Evolutionary conservation across 73 alveolate genomes (phyloP).

Genomic region (Paramecium primaurelia): DNA sequence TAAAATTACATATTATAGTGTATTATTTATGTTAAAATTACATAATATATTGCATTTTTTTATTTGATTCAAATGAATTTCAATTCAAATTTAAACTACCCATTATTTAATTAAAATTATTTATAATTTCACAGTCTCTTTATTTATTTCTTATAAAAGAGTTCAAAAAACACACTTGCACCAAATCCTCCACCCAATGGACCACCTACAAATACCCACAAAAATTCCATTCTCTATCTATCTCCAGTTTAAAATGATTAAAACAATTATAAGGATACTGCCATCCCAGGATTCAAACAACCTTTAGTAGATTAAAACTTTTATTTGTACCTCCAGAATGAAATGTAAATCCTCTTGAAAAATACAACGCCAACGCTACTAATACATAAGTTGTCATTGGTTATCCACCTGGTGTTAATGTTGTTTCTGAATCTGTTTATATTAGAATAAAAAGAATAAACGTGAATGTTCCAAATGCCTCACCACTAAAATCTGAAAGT

Average conservation of each 20-base stretch:
- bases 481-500: background rate
- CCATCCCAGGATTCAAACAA: conserved; percentile 43
- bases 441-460: conserved; percentile 20
- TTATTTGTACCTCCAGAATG: conserved; percentile 39
- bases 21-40: too few species aligned
- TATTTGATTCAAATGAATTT: background rate
- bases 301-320: background rate
- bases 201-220: conserved; percentile 40
- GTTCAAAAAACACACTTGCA: conserved; percentile 37
- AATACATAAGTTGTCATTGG: conserved; percentile 13
- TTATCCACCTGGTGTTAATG: background rate
- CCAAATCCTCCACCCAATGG: conserved; percentile 43
- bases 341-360: conserved; percentile 30
- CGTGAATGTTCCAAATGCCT: conserved; percentile 8
- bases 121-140: background rate
- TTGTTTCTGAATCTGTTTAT: background rate
- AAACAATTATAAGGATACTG: conserved; percentile 18
- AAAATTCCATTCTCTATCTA: conserved; percentile 4
- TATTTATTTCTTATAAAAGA: background rate
- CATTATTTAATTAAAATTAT: background rate
- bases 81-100: background rate
- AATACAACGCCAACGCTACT: conserved; percentile 14
- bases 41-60: too few species aligned
- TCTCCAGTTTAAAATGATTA: conserved; percentile 8
- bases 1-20: background rate